Evolutionary conservation across 768 basidiomycete genomes (phyloP).

Genomic region (Auricularia sp.): DNA sequence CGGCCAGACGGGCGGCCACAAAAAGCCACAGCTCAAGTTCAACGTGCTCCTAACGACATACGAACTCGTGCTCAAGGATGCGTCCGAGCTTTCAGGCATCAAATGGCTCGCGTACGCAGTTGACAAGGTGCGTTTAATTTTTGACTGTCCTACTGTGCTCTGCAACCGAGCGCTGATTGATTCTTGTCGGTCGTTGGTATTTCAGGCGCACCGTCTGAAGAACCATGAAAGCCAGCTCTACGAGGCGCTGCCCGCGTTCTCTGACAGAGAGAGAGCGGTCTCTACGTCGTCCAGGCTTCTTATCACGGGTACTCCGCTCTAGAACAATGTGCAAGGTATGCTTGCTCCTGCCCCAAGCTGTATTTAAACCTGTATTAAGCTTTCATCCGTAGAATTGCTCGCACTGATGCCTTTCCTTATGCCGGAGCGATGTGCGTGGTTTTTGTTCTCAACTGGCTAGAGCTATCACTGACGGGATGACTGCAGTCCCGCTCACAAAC

Average conservation of each 20-base stretch:
- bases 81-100: conserved; percentile 80
- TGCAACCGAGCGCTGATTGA: conserved; percentile 10
- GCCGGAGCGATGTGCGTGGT: conserved; percentile 84
- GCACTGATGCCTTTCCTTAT: conserved; percentile 99
- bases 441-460: not conserved
- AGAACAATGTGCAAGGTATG: conserved; percentile 95
- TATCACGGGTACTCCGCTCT: conserved; percentile 95
- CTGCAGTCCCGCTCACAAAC: conserved; percentile 75
- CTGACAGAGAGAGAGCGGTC: conserved; percentile 21
- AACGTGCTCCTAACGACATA: conserved; percentile 97
- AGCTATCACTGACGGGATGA: conserved; percentile 4
- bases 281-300: conserved; percentile 75
- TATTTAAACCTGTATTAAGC: conserved; percentile 9
- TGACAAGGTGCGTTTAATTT: conserved; percentile 61
- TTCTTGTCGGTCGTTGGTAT: conserved; percentile 7
- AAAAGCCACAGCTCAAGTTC: conserved; percentile 65
- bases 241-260: conserved; percentile 84
- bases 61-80: conserved; percentile 85
- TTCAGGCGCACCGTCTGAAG: conserved; percentile 90
- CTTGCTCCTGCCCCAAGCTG: no score
- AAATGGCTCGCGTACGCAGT: conserved; percentile 97
- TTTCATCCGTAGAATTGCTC: conserved; percentile 56
- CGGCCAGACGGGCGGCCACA: conserved; percentile 59
- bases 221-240: conserved; percentile 97
- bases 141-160: conserved; percentile 1